phyloP scores from a whole-genome alignment of 2,329 filamentous ascomycete species.

The Trichoderma sp. region DNA sequence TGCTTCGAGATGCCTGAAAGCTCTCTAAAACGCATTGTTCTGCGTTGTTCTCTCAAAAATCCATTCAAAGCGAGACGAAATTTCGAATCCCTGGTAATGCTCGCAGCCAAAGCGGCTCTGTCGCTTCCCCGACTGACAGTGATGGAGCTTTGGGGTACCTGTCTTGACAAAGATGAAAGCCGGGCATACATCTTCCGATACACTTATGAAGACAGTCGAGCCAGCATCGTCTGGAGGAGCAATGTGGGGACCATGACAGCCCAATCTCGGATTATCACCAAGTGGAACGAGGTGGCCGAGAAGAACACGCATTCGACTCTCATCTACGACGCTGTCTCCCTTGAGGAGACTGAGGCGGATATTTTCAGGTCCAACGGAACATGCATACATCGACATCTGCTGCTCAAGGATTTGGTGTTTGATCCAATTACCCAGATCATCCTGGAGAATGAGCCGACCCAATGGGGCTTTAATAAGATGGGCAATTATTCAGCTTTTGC shows the following conservation, averaged over 20 bases:
- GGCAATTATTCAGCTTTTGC: neutral
- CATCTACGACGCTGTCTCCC: neutral
- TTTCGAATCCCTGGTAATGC: neutral
- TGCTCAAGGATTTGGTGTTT: neutral
- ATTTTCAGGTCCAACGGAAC: neutral
- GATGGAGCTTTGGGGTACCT: neutral
- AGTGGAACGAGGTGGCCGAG: neutral
- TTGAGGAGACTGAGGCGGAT: neutral
- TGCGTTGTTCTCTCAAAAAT: neutral
- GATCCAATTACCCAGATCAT: neutral
- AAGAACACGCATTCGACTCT: neutral
- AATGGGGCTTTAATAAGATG: no score
- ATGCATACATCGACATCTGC: neutral
- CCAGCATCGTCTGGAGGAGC: neutral
- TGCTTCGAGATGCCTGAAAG: neutral
- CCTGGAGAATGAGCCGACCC: neutral
- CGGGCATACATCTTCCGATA: neutral
- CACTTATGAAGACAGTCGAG: neutral
- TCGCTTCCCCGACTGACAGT: neutral
- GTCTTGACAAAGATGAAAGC: neutral
- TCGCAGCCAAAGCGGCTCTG: neutral
- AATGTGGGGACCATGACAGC: neutral
- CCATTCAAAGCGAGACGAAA: neutral
- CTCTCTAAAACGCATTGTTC: neutral
- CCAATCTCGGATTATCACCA: neutral